Evolutionary conservation across 2,329 filamentous ascomycete genomes (phyloP).

Genomic region (Sporothrix variecibatus): DNA sequence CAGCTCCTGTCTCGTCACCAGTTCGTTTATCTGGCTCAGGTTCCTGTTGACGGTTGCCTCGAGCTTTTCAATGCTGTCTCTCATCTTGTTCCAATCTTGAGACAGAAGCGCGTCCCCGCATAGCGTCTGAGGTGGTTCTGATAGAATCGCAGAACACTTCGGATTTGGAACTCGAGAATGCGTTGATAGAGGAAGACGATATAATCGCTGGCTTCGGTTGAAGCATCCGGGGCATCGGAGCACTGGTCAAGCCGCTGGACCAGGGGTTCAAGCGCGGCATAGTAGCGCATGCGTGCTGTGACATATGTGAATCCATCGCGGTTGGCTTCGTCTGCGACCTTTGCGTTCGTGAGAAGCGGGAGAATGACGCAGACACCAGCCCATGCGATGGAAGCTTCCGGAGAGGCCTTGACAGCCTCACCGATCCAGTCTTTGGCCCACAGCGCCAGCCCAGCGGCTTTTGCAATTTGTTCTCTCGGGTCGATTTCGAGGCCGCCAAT

Average conservation of each 20-base stretch:
- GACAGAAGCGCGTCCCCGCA: constrained; percentile 28
- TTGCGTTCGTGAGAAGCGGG: constrained; percentile 40
- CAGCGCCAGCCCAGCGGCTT: constrained; percentile 31
- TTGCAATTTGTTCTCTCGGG: constrained; percentile 27
- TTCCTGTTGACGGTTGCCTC: constrained; percentile 16
- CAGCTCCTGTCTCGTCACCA: constrained; percentile 20
- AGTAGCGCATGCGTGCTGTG: constrained; percentile 39
- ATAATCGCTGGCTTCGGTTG: constrained; percentile 26
- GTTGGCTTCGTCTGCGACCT: constrained; percentile 37
- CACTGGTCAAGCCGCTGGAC: constrained; percentile 29
- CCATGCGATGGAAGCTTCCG: constrained; percentile 39
- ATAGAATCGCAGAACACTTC: constrained; percentile 39
- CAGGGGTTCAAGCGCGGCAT: constrained; percentile 37
- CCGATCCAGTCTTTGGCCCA: constrained; percentile 34
- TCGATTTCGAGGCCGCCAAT: not conserved
- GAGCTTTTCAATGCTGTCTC: constrained; percentile 12
- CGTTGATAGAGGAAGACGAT: constrained; percentile 38
- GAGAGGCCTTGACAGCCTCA: constrained; percentile 37
- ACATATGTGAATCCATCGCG: constrained; percentile 40
- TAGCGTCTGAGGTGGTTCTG: constrained; percentile 25
- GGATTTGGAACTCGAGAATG: constrained; percentile 43
- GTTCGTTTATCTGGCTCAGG: constrained; percentile 19
- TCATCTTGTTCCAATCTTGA: constrained; percentile 33
- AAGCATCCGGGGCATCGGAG: not conserved
- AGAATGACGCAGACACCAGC: constrained; percentile 43